phyloP scores from a whole-genome alignment of 2,329 filamentous ascomycete genomes.

The Endoconidiophora polonica region DNA sequence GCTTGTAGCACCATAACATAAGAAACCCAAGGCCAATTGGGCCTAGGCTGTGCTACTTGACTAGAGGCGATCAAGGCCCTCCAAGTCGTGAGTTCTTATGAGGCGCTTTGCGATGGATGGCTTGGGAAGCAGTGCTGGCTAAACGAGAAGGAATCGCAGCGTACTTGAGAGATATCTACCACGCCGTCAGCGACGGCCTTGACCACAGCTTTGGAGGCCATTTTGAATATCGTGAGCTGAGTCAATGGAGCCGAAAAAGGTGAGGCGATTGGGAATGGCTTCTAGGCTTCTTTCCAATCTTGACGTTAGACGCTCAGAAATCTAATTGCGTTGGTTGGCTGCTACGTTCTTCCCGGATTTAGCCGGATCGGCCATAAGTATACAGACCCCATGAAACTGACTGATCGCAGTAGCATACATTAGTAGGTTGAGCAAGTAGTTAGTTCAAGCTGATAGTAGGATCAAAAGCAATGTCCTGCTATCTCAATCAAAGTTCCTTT shows the following conservation, averaged over 20 bases:
- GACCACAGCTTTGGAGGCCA: slow-evolving; percentile 44
- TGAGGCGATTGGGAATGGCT: not conserved
- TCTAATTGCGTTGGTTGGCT: slow-evolving; percentile 2
- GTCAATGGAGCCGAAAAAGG: not conserved
- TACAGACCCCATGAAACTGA: not conserved
- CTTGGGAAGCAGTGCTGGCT: not conserved
- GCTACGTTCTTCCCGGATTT: not conserved
- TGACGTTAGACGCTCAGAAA: not conserved
- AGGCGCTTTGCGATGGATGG: not conserved
- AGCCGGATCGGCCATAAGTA: not conserved
- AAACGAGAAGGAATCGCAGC: slow-evolving; percentile 12
- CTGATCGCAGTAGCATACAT: too few relatives aligned
- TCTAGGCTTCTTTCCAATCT: not conserved
- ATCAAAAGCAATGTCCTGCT: too few relatives aligned
- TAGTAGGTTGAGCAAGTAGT: too few relatives aligned
- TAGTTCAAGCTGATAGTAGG: too few relatives aligned
- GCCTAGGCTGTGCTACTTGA: too few relatives aligned
- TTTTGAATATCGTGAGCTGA: slow-evolving; percentile 23
- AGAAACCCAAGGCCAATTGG: too few relatives aligned
- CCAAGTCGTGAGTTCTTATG: not conserved
- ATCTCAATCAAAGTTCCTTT: too few relatives aligned
- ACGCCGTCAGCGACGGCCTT: slow-evolving; percentile 35
- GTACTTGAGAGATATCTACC: slow-evolving; percentile 43
- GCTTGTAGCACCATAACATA: not conserved
- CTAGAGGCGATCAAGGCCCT: not conserved